Base-by-base conservation (phyloP, 768 basidiomycete species). In the Tulasnella sp. region DNA sequence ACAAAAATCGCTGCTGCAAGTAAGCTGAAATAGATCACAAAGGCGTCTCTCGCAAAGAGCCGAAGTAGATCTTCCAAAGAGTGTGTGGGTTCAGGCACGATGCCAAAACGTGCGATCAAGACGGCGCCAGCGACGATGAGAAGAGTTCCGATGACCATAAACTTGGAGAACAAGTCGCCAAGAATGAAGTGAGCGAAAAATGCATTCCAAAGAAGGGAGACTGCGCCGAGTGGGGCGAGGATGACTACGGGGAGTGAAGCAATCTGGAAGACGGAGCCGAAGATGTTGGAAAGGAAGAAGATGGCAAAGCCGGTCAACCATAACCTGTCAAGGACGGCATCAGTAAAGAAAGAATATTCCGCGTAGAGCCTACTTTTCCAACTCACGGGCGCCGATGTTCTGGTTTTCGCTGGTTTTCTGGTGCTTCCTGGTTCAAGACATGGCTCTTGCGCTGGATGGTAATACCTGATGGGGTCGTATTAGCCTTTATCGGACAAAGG, bases 361-460 rank as follows among this genome's bases (percentile, higher is more conserved):
- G 72, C 48, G n/a, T 78, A 57, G 42, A 73, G 9, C 46, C 2
- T 20, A 67, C 4, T 51, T 13, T 51, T 48, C 23, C 35, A n/a
- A 88, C 89, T 85, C 83, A 94, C 90, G 96, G 95, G 82, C 95
- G 88, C 55, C 89, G 88, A 83, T 93, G 90, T 81, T 96, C 94
- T 35, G 89, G 87, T 78, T 87, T 87, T 82, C 90, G 90, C 73
- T 89, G 84, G 32, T 87, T 82, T 75, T 89, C 87, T 3, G 94
- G 93, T 15, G 92, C 86, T 3, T 85, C 84, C 81, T 94, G 92
- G 82, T 96, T 93, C 73, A 91, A 85, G 72, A 97, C 89, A 87
- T 98, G 96, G 81, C 93, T 94, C 86, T 96, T 95, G 79, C 96
- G 91, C 83, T 97, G 96, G 77, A 98, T 91, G 35, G 96, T 96